Conservation (phyloP, 73 alveolate genomes). For the Durusdinium trenchii region DNA sequence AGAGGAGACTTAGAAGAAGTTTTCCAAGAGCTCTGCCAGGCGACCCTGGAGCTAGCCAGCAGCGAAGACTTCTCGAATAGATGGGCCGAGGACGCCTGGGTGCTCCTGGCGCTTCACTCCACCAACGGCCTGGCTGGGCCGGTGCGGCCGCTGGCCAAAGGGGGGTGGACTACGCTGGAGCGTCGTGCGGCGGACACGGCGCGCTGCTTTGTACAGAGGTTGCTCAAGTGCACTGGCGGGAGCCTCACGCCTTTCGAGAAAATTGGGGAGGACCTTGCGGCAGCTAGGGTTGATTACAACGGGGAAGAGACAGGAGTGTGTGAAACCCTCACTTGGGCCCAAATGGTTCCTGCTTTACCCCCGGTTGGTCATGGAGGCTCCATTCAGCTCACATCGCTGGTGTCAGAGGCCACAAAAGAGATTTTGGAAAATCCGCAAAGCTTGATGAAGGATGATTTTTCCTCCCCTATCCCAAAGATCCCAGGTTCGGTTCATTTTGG, state of each 20-base stretch:
- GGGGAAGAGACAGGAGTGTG: background rate
- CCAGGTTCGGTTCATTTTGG: background rate
- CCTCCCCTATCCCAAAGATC: background rate
- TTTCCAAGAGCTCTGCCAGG: background rate
- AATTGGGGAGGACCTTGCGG: background rate
- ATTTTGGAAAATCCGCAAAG: background rate
- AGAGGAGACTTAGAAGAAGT: background rate
- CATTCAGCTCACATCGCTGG: background rate
- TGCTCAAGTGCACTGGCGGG: background rate
- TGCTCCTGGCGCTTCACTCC: background rate
- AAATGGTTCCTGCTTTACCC: slow-evolving; percentile 8
- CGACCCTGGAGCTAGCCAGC: background rate
- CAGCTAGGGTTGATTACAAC: background rate
- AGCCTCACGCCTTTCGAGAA: background rate
- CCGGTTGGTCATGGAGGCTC: background rate
- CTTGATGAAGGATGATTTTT: background rate
- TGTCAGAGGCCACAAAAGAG: background rate
- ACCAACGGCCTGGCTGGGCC: background rate
- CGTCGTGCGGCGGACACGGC: background rate
- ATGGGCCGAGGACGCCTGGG: background rate
- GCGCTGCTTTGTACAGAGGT: background rate
- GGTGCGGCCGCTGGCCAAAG: background rate
- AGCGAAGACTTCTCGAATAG: background rate
- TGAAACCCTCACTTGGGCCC: background rate
- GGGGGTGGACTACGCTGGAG: background rate